Percentiles rank a stretch among this genome's conserved stretches.
phyloP scores from a whole-genome alignment of 768 basidiomycete species.

The Amanita pallidorosea region DNA sequence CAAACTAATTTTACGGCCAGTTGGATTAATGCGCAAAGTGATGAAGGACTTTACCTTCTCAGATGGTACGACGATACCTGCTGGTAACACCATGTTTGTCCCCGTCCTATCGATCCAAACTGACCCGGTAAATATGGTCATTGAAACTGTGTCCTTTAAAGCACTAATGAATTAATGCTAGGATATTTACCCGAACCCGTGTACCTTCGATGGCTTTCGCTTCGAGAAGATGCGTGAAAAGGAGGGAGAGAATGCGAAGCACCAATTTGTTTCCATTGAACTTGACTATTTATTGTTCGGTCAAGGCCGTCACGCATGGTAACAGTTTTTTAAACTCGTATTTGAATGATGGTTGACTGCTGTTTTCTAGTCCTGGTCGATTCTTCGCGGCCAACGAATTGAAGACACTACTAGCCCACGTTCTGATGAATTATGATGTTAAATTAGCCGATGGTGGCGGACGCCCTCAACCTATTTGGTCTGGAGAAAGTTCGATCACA shows the following conservation, averaged over 20 bases:
- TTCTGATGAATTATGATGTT: conserved; percentile 23
- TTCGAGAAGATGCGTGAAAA: too few species aligned
- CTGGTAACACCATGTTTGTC: conserved; percentile 12
- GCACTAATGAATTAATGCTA: not conserved
- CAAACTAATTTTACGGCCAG: conserved; percentile 11
- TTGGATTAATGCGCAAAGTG: conserved; percentile 19
- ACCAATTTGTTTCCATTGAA: too few species aligned
- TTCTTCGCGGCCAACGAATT: conserved; percentile 25
- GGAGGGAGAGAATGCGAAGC: too few species aligned
- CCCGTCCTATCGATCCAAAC: conserved; percentile 5
- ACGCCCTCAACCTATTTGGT: conserved; percentile 8
- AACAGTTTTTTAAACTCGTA: not conserved
- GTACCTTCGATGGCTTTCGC: too few species aligned
- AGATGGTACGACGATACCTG: conserved; percentile 16
- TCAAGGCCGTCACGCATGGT: conserved; percentile 7
- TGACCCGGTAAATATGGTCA: not conserved
- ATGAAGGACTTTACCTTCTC: conserved; percentile 28
- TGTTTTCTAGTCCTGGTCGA: conserved; percentile 16
- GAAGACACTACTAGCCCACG: conserved; percentile 20
- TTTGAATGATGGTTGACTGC: not conserved
- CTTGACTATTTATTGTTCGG: too few species aligned
- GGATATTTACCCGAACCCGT: too few species aligned
- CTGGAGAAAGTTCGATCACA: conserved; percentile 11
- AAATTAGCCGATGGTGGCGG: conserved; percentile 15
- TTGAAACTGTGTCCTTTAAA: not conserved